Evolutionary conservation across 129 eudicot species (phyloP), one percentile per base, ranked within the genome.

Genomic region (Ambrosia trifida): DNA sequence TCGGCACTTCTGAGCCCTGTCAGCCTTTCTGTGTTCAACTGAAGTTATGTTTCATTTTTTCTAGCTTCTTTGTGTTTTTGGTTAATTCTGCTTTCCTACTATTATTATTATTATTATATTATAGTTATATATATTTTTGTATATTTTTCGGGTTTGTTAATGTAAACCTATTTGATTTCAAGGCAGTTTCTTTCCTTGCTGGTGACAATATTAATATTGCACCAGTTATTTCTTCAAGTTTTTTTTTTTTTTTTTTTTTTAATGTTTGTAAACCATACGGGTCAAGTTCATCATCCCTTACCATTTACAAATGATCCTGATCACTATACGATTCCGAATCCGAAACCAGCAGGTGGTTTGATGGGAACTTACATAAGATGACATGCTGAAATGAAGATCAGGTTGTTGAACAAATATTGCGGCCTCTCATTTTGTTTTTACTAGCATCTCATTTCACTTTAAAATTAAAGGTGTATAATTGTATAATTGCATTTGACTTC

Each of bases 1-100:
- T 83, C 87, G 43, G 65, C 80, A 44, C 82, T 87, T 57, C 32
- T 85, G 36, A 90, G 91, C 49, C 97, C 97, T 11, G 60, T 32
- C 72, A n/a, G 80, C 82, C 44, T 67, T 79, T 66, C 47, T 36
- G 70, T 81, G 31, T 54, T 64, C 72, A 66, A 40, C 72, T 78
- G 69, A 72, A 59, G 6, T 7, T 40, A 40, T 40, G 81, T 57
- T 50, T 84, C 50, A 31, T 31, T 2, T 6, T 3, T 14, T 69
- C 44, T 38, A 62, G 82, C 33, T 44, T 66, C 47, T 53, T 66
- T 35, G 36, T 53, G 69, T 75, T 52, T 68, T 68, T 13, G 64
- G 66, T 36, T 36, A 2, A 19, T 32, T 60, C 10, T 13, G 40
- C 11, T 38, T 46, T 56, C 4, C 14, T 46, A n/a, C n/a, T n/a